Conservation (phyloP, 192 early-diverging fungal species). For the Chytriomyces sp. region DNA sequence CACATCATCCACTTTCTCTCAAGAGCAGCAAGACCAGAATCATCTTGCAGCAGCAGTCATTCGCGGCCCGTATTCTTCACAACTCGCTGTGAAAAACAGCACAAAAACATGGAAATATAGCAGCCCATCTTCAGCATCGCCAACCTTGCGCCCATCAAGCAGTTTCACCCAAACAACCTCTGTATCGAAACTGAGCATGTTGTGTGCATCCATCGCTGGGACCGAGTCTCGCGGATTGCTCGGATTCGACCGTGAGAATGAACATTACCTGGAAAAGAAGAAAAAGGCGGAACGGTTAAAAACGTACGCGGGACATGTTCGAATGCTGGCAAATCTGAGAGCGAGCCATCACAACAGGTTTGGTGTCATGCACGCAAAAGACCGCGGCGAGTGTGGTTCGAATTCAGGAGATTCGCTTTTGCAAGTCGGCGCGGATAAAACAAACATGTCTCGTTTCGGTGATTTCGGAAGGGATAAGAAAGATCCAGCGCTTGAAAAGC, state of each 20-base stretch:
- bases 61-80: no score
- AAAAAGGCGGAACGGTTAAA: background rate
- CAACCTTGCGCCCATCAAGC: background rate
- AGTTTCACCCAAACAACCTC: background rate
- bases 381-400: no score
- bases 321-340: background rate
- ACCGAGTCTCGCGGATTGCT: background rate
- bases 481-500: conserved; percentile 10
- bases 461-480: background rate
- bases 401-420: no score
- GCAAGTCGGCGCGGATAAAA: no score
- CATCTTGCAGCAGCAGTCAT: no score
- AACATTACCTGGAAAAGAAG: conserved; percentile 11
- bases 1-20: background rate
- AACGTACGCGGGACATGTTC: background rate
- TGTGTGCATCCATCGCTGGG: background rate
- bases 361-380: no score
- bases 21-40: conserved; percentile 6
- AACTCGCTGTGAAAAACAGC: background rate
- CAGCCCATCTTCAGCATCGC: background rate
- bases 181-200: background rate
- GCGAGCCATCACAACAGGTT: background rate
- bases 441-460: no score
- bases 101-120: conserved; percentile 7
- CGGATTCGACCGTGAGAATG: conserved; percentile 23